Evolutionary conservation across 345 rosid species (phyloP), one percentile per base, ranked within the genome.

Genomic region (Limnanthes douglasii): DNA sequence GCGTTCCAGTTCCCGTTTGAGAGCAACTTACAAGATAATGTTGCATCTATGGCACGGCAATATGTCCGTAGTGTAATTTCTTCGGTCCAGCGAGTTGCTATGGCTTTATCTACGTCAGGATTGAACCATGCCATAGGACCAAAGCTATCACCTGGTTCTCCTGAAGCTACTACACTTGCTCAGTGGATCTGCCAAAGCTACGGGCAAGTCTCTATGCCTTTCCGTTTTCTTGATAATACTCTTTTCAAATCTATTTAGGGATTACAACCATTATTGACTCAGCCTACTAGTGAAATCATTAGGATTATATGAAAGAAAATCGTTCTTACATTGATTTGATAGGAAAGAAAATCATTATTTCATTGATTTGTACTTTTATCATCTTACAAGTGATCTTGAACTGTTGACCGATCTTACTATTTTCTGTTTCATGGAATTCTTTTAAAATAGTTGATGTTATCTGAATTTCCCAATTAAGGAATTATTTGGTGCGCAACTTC

Each of bases 1-100:
- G 99, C 99, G 20, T 85, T 92, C 55, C 99, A 92, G 53, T 85
- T 92, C 67, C 96, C 96, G 6, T 85, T 78, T 30, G 96, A 85
- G 43, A 64, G 62, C 69, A 76, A 62, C 55, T 62, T 82, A 37
- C 96, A 81, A 48, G 99, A 92, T 0, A 92, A 72, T 59, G 99
- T 92, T 40, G 93, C 90, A 1, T 60, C 72, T 48, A 85, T 92
- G 99, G 99, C 96, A 14, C 70, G 84, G 4, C 96, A 92, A 51
- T 92, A 92, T 22, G 69, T 92, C 3, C 69, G 93, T 1, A 92
- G 86, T 8, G 93, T 92, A 41, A 85, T 92, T 34, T 73, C 95
- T 8, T 73, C 99, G 0, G 95, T 92, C 28, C 99, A 92, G 74
- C 76, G 93, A 16, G 90, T 92, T 39, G 96, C 99, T 11, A 78